Evolutionary conservation across 2,329 filamentous ascomycete genomes (phyloP).

Genomic region (Cordyceps farinosa): DNA sequence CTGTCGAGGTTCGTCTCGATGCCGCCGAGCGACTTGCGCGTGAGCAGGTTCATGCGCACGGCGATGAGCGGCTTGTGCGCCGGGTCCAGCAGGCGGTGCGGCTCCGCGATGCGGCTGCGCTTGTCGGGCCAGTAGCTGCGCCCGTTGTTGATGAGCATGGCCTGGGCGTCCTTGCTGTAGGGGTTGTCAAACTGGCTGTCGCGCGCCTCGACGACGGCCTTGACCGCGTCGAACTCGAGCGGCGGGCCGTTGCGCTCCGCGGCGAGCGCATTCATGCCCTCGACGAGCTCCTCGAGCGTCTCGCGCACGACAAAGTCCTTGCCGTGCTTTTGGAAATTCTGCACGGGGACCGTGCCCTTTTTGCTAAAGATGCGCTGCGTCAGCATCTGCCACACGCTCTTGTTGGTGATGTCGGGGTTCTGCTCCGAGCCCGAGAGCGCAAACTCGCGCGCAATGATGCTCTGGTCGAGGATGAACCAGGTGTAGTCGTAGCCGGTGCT

Average conservation of each 20-base stretch:
- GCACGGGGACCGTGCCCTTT: slow-evolving; percentile 52
- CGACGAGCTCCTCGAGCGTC: slow-evolving; percentile 51
- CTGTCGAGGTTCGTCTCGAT: slow-evolving; percentile 57
- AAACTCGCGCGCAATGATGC: slow-evolving; percentile 59
- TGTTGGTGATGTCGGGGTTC: slow-evolving; percentile 57
- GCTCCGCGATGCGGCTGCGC: slow-evolving; percentile 48
- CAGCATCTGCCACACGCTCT: slow-evolving; percentile 52
- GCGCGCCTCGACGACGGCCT: slow-evolving; percentile 47
- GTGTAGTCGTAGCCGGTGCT: slow-evolving; percentile 59
- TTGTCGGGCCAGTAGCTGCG: slow-evolving; percentile 54
- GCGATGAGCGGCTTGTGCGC: slow-evolving; percentile 57
- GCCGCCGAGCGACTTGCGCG: slow-evolving; percentile 58
- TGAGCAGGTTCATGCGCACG: slow-evolving; percentile 57
- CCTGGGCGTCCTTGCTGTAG: slow-evolving; percentile 58
- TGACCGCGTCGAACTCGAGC: slow-evolving; percentile 44
- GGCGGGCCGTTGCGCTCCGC: slow-evolving; percentile 41
- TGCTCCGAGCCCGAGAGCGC: slow-evolving; percentile 61
- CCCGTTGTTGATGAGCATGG: slow-evolving; percentile 58
- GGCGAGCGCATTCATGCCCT: slow-evolving; percentile 57
- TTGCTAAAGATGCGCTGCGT: slow-evolving; percentile 45
- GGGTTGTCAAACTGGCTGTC: slow-evolving; percentile 54
- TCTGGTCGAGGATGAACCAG: slow-evolving; percentile 59
- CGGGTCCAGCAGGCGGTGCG: slow-evolving; percentile 52
- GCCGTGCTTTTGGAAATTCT: slow-evolving; percentile 56
- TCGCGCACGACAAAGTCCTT: slow-evolving; percentile 58